Evolutionary conservation across 2,329 filamentous ascomycete species (phyloP).

Genomic region (Aureobasidium sp.): DNA sequence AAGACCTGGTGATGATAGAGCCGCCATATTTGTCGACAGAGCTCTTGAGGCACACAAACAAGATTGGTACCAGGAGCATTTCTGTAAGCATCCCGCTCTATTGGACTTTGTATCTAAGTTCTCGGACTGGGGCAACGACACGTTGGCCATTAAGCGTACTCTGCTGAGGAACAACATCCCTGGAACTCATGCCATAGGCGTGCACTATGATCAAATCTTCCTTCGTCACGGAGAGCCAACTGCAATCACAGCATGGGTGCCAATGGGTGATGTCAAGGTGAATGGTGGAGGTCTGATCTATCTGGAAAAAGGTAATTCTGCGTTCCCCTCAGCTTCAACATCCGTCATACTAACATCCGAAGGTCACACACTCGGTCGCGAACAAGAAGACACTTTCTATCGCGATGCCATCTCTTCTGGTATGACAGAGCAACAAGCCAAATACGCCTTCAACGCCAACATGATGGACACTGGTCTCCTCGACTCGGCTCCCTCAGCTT

Average conservation of each 20-base stretch:
- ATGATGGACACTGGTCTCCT: conserved; percentile 48
- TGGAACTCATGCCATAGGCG: conserved; percentile 31
- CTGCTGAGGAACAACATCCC: conserved; percentile 37
- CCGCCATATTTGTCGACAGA: conserved; percentile 15
- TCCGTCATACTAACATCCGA: background rate
- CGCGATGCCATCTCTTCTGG: conserved; percentile 43
- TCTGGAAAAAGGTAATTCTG: conserved; percentile 31
- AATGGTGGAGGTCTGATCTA: conserved; percentile 39
- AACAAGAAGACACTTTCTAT: conserved; percentile 47
- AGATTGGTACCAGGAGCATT: conserved; percentile 13
- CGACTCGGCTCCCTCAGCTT: conserved; percentile 43
- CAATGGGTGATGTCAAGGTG: conserved; percentile 33
- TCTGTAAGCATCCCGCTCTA: conserved; percentile 18
- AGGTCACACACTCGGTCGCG: conserved; percentile 39
- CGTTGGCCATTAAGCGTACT: conserved; percentile 28
- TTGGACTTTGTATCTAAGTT: conserved; percentile 30
- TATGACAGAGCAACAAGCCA: conserved; percentile 46
- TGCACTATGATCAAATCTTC: conserved; percentile 40
- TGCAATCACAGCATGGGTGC: conserved; percentile 31
- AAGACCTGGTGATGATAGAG: background rate
- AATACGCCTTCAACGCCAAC: conserved; percentile 39
- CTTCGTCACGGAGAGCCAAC: conserved; percentile 33
- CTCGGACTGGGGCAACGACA: conserved; percentile 34
- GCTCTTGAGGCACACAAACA: conserved; percentile 15
- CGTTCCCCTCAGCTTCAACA: no score